phyloP scores from a whole-genome alignment of 805 yeast species.

The Lipomyces starkeyi region DNA sequence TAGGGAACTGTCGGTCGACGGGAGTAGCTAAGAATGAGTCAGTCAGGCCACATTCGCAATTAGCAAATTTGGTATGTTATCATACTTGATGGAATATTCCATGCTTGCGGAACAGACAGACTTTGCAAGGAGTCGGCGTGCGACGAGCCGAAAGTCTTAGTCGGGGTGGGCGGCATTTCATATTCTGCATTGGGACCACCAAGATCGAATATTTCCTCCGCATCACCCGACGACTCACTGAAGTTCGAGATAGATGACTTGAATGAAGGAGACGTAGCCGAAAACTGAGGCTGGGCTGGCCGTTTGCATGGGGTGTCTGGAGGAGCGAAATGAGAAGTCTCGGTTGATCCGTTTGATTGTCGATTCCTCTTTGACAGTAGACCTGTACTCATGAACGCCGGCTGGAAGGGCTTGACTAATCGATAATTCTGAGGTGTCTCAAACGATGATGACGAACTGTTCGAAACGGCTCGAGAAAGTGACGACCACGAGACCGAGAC shows the following conservation, averaged over 20 bases:
- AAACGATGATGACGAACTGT: conserved; percentile 36
- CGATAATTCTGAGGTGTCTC: conserved; percentile 64
- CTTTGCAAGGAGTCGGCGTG: conserved; percentile 1
- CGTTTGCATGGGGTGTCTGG: conserved; percentile 72
- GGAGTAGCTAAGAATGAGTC: conserved; percentile 16
- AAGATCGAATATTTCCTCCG: conserved; percentile 19
- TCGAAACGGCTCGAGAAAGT: conserved; percentile 21
- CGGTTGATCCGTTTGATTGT: conserved; percentile 45
- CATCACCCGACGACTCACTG: conserved; percentile 4
- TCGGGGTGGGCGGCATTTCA: conserved; percentile 54
- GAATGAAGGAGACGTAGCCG: conserved; percentile 32
- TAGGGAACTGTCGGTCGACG: conserved; percentile 10
- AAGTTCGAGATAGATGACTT: conserved; percentile 6
- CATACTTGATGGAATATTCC: conserved; percentile 15
- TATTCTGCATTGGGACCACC: conserved; percentile 19
- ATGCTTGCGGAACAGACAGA: conserved; percentile 20
- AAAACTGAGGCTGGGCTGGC: conserved; percentile 44
- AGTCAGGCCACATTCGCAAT: not conserved
- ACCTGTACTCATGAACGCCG: conserved; percentile 81
- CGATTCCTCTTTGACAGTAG: conserved; percentile 64
- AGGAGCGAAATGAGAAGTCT: conserved; percentile 48
- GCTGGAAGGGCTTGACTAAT: conserved; percentile 81
- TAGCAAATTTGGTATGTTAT: not conserved
- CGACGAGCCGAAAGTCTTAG: conserved; percentile 42
- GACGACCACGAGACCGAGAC: conserved; percentile 27